These are phyloP conservation scores for Hymenoscyphus linearis DNA, from an alignment of 2,329 filamentous ascomycete species.

Conservation along the genomic window DNA sequence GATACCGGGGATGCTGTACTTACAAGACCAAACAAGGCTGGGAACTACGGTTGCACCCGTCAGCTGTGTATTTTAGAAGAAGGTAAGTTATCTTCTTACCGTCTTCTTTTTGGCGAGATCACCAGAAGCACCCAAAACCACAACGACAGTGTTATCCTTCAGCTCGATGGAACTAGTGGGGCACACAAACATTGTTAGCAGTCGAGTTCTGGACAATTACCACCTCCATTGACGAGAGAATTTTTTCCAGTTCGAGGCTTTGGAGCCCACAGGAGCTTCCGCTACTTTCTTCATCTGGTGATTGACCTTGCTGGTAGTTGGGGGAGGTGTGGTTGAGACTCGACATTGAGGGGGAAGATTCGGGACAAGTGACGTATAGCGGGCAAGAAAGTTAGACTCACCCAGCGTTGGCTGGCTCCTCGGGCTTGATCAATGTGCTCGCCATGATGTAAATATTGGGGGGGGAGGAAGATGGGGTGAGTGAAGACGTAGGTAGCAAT, in stretches of 20 bases:
- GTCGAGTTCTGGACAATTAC: constrained; percentile 24
- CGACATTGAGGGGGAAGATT: constrained; percentile 6
- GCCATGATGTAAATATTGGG: constrained; percentile 36
- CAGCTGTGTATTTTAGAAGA: constrained; percentile 14
- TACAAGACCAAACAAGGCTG: constrained; percentile 94
- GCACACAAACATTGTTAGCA: constrained; percentile 34
- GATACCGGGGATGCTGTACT: constrained; percentile 38
- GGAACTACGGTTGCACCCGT: constrained; percentile 60
- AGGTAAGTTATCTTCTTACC: constrained; percentile 42
- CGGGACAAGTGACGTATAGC: constrained; percentile 25
- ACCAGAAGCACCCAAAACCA: constrained; percentile 94
- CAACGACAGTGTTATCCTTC: constrained; percentile 95
- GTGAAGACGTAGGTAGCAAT: not conserved
- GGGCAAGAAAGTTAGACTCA: constrained; percentile 35
- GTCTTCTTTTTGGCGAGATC: constrained; percentile 99
- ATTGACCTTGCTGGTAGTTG: constrained; percentile 4
- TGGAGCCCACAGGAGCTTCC: constrained; percentile 10
- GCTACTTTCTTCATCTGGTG: not conserved
- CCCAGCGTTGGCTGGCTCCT: constrained; percentile 46
- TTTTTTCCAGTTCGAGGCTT: constrained; percentile 8
- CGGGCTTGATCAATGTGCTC: constrained; percentile 44
- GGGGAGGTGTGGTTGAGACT: constrained; percentile 11
- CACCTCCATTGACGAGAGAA: constrained; percentile 19
- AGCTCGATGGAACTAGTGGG: constrained; percentile 75
- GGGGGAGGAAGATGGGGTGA: not conserved